phyloP scores from a whole-genome alignment of 139 green algal species.

The Closterium sp. region DNA sequence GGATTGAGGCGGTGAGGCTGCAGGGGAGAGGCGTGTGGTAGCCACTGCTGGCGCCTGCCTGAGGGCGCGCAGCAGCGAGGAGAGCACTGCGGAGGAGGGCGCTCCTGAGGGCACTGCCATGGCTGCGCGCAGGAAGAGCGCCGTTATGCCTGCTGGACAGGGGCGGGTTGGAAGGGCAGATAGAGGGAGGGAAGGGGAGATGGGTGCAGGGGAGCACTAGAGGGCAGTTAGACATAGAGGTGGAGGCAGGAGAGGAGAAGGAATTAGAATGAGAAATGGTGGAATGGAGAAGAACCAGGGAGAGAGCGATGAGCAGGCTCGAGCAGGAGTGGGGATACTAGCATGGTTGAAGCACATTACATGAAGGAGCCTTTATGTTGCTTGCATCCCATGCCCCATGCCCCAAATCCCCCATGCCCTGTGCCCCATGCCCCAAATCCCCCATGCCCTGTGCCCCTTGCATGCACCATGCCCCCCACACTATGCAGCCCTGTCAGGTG shows the following conservation, averaged over 20 bases:
- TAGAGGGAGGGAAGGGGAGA: background rate
- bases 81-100: background rate
- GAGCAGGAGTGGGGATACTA: too few species aligned
- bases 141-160: background rate
- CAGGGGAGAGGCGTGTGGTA: background rate
- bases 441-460: background rate
- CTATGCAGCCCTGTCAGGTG: background rate
- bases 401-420: too few species aligned
- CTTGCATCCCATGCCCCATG: background rate
- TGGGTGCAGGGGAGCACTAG: too few species aligned
- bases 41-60: background rate
- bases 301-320: too few species aligned
- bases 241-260: too few species aligned
- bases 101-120: background rate
- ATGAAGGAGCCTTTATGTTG: too few species aligned
- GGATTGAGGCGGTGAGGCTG: background rate
- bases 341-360: too few species aligned
- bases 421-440: too few species aligned
- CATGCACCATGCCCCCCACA: background rate
- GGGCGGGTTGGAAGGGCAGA: too few species aligned
- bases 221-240: too few species aligned
- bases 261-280: too few species aligned
- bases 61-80: background rate
- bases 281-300: too few species aligned
- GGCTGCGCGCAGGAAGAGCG: background rate